Evolutionary conservation across 495 filamentous ascomycete genomes (phyloP).

Genomic region (Penicillium odoratum): DNA sequence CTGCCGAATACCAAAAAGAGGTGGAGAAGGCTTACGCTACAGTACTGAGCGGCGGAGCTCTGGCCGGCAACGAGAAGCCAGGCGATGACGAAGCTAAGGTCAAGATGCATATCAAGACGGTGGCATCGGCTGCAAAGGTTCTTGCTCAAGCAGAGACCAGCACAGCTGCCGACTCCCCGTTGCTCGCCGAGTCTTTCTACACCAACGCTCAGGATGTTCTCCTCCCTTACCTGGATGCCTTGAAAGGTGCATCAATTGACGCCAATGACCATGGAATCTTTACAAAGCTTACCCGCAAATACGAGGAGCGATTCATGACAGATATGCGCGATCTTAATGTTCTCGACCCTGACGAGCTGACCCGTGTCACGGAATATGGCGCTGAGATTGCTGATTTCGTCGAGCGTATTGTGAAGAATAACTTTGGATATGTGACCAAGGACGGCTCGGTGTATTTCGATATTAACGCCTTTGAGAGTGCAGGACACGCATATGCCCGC

Average conservation of each 20-base stretch:
- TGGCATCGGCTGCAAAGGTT: constrained; percentile 58
- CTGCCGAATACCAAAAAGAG: constrained; percentile 51
- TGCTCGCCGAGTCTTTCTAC: constrained; percentile 58
- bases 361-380: constrained; percentile 87
- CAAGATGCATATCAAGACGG: constrained; percentile 90
- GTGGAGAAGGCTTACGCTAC: constrained; percentile 61
- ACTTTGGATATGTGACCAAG: constrained; percentile 76
- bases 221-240: constrained; percentile 78
- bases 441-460: constrained; percentile 95
- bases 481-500: constrained; percentile 80
- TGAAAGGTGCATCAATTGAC: constrained; percentile 73
- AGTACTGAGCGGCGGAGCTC: constrained; percentile 50
- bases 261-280: constrained; percentile 75
- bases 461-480: constrained; percentile 80
- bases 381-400: constrained; percentile 80
- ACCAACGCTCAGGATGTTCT: constrained; percentile 64
- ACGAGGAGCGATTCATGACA: constrained; percentile 77
- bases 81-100: constrained; percentile 81
- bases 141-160: constrained; percentile 46
- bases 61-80: constrained; percentile 61
- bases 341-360: constrained; percentile 75
- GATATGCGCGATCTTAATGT: constrained; percentile 90
- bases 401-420: constrained; percentile 75
- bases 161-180: constrained; percentile 17
- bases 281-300: constrained; percentile 75